Evolutionary conservation across 768 basidiomycete genomes (phyloP).

Genomic region (Dioszegia aurantiaca): DNA sequence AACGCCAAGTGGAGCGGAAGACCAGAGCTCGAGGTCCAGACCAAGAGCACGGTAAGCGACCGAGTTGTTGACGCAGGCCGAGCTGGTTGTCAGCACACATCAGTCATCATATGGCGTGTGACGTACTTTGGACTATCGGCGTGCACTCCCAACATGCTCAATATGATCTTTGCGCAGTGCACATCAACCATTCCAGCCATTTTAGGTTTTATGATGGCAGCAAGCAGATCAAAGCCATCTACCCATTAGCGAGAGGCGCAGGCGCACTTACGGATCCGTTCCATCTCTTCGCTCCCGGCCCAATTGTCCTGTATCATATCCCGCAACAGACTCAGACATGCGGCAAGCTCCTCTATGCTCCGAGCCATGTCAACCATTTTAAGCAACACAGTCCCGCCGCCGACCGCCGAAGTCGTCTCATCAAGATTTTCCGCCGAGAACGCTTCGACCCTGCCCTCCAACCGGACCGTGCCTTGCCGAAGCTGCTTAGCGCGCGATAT

Average conservation of each 20-base stretch:
- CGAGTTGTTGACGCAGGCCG: conserved; percentile 76
- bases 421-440: conserved; percentile 58
- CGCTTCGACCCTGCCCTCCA: conserved; percentile 32
- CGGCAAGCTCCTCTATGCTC: conserved; percentile 74
- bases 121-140: conserved; percentile 75
- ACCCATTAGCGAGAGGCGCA: not conserved
- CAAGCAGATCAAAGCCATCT: conserved; percentile 87
- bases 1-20: conserved; percentile 66
- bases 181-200: conserved; percentile 68
- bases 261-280: conserved; percentile 66
- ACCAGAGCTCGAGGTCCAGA: conserved; percentile 89
- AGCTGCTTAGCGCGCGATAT: conserved; percentile 30
- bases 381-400: conserved; percentile 72
- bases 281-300: conserved; percentile 95
- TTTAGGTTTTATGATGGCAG: conserved; percentile 69
- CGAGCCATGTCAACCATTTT: conserved; percentile 72
- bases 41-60: conserved; percentile 78
- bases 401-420: conserved; percentile 73
- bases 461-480: conserved; percentile 24
- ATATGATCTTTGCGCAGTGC: conserved; percentile 74
- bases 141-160: conserved; percentile 81
- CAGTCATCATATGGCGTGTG: not conserved
- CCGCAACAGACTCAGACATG: conserved; percentile 67
- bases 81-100: conserved; percentile 54
- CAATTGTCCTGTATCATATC: conserved; percentile 80